These are phyloP conservation scores for Cercospora berteroae DNA, from an alignment of 2,329 filamentous ascomycete genomes.

Conservation along the genomic window DNA sequence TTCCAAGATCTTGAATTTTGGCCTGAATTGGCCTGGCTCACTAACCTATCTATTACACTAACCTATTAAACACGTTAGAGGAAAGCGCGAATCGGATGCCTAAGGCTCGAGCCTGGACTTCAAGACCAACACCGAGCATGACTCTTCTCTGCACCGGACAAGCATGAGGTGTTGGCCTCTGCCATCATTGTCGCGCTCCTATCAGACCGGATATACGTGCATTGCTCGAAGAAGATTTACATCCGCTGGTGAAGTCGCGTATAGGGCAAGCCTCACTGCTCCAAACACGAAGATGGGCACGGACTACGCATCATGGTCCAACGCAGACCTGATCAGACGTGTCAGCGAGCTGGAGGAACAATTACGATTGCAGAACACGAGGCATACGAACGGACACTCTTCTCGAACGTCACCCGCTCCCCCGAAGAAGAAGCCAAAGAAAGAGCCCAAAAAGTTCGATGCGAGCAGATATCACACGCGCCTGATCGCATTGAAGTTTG, in stretches of 20 bases:
- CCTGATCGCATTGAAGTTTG: conserved; percentile 85
- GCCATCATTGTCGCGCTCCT: not conserved
- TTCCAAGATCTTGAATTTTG: no score
- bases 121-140: not conserved
- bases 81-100: not conserved
- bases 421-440: conserved; percentile 35
- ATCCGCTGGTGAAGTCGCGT: not conserved
- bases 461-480: conserved; percentile 78
- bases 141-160: conserved; percentile 5
- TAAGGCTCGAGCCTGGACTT: not conserved
- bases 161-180: conserved; percentile 11
- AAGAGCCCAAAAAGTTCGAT: conserved; percentile 61
- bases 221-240: not conserved
- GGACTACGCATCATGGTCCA: conserved; percentile 67
- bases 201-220: not conserved
- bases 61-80: no score
- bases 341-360: conserved; percentile 67
- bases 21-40: no score
- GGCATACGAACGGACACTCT: conserved; percentile 26
- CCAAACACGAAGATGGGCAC: conserved; percentile 1
- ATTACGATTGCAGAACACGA: conserved; percentile 51
- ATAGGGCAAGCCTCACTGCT: not conserved
- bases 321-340: conserved; percentile 64
- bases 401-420: conserved; percentile 15
- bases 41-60: no score